These are phyloP conservation scores for Lipomyces lipofer DNA, from an alignment of 805 yeast genomes.

Conservation along the genomic window DNA sequence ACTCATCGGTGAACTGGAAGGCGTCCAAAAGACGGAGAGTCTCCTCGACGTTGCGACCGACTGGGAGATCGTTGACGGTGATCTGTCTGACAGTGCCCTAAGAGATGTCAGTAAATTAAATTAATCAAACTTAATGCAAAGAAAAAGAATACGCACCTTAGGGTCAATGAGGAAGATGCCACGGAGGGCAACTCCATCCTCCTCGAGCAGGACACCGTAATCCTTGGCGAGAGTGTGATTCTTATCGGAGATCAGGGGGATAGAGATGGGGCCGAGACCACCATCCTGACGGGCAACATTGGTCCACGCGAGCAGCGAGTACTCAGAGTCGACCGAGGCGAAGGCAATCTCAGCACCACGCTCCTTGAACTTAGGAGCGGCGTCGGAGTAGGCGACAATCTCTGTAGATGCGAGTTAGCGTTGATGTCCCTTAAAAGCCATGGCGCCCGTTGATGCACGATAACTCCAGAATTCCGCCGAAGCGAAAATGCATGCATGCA, in stretches of 20 bases:
- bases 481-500: too few species aligned
- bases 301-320: conserved; percentile 97
- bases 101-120: not conserved
- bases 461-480: not conserved
- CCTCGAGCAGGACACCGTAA: conserved; percentile 97
- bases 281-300: conserved; percentile 95
- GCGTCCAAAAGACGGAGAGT: conserved; percentile 97
- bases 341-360: conserved; percentile 87
- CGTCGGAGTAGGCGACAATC: conserved; percentile 97
- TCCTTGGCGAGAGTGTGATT: conserved; percentile 92
- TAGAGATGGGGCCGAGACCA: conserved; percentile 93
- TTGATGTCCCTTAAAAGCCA: too few species aligned
- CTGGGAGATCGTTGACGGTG: conserved; percentile 98
- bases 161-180: conserved; percentile 99
- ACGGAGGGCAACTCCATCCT: conserved; percentile 95
- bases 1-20: conserved; percentile 98
- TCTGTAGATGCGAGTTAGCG: conserved; percentile 45
- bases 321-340: conserved; percentile 98
- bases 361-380: conserved; percentile 82
- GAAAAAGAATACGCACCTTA: conserved; percentile 40
- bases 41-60: conserved; percentile 98
- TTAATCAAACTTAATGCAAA: not conserved
- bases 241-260: conserved; percentile 95
- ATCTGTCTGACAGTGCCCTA: conserved; percentile 86
- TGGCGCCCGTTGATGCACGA: not conserved